Percentiles rank a stretch among this genome's conserved stretches.
Evolutionary conservation across 208 protist genomes (phyloP).

Genomic region (Crithidia mellificae): DNA sequence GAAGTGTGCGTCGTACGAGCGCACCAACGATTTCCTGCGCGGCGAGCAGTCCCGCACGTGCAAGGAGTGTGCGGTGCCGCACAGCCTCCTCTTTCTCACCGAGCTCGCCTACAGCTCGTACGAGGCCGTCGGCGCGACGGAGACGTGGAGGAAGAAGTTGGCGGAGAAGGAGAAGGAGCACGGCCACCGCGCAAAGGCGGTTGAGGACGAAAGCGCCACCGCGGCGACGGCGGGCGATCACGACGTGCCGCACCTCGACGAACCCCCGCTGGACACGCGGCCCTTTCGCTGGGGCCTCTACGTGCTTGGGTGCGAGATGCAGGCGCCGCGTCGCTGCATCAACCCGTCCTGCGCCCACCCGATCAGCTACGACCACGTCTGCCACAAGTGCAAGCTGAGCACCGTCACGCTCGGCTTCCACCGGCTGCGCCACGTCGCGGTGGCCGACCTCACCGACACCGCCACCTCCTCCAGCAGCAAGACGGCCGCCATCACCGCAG

Average conservation of each 20-base stretch:
- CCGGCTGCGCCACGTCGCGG: conserved; percentile 21
- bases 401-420: conserved; percentile 34
- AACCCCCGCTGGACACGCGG: no score
- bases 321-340: conserved; percentile 42
- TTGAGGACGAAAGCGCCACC: no score
- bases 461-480: neutral
- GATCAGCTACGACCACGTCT: conserved; percentile 28
- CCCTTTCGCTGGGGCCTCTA: conserved; percentile 48
- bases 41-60: conserved; percentile 30
- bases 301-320: conserved; percentile 32
- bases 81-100: conserved; percentile 24
- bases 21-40: conserved; percentile 31
- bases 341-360: conserved; percentile 36
- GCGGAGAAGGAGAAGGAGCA: neutral
- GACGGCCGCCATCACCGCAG: neutral
- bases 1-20: conserved; percentile 25
- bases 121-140: conserved; percentile 1
- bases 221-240: neutral
- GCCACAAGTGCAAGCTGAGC: conserved; percentile 33
- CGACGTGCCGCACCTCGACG: conserved; percentile 4
- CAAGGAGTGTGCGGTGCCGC: conserved; percentile 36
- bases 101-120: conserved; percentile 21
- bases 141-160: neutral
- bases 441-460: neutral
- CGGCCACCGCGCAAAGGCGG: no score